A percentile compares a stretch with the other conserved stretches of the same genome.
Evolutionary conservation across 768 basidiomycete species (phyloP).

Genomic region (Podaxis sp.): DNA sequence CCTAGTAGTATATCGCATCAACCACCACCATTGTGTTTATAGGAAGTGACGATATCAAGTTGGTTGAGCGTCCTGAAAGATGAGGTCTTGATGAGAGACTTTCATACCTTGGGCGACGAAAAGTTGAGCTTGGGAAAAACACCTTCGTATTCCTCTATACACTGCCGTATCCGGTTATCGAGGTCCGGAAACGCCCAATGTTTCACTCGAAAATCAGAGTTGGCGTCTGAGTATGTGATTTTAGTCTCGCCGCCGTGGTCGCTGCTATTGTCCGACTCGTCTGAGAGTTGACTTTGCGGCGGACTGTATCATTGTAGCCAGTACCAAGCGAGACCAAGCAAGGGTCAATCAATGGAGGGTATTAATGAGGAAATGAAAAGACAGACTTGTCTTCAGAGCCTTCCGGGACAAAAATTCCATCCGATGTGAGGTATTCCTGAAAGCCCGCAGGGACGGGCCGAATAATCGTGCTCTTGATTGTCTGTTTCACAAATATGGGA

Average conservation of each 20-base stretch:
- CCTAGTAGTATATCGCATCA: conserved; percentile 46
- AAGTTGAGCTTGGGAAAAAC: conserved; percentile 98
- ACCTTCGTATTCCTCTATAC: conserved; percentile 68
- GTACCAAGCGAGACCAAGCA: background rate
- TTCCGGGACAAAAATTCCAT: conserved; percentile 81
- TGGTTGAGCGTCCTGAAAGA: no score
- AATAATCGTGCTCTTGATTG: conserved; percentile 74
- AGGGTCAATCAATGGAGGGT: background rate
- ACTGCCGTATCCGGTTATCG: conserved; percentile 67
- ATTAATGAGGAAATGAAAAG: conserved; percentile 7
- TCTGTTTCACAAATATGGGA: conserved; percentile 58
- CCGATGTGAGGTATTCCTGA: conserved; percentile 71
- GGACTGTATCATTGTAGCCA: conserved; percentile 35
- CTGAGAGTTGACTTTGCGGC: conserved; percentile 56
- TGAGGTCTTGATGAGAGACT: no score
- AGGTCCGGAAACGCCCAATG: conserved; percentile 65
- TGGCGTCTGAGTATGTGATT: conserved; percentile 42
- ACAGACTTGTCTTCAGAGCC: conserved; percentile 79
- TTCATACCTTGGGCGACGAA: conserved; percentile 79
- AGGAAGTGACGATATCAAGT: background rate
- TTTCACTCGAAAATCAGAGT: conserved; percentile 16
- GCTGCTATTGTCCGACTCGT: conserved; percentile 46
- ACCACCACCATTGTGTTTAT: background rate
- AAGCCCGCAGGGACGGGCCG: conserved; percentile 67
- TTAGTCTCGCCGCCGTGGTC: conserved; percentile 38